phyloP scores from a whole-genome alignment of 2,329 filamentous ascomycete genomes.

The Teratosphaeria destructans region DNA sequence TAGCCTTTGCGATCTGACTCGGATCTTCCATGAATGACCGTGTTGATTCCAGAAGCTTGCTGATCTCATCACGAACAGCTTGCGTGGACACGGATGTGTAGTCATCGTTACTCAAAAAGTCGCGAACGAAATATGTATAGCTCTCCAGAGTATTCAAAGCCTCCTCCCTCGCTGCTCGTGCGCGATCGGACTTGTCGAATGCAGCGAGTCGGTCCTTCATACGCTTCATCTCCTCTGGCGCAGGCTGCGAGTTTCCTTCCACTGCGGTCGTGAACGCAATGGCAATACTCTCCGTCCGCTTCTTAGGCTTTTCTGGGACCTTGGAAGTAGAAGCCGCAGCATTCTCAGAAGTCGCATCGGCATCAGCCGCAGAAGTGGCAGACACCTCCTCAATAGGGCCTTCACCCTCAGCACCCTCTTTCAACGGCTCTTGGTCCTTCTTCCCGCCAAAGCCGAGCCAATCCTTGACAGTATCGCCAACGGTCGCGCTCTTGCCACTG shows the following conservation, averaged over 20 bases:
- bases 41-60: conserved; percentile 55
- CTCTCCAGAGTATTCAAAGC: conserved; percentile 85
- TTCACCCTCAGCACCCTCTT: conserved; percentile 46
- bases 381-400: conserved; percentile 30
- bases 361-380: not conserved
- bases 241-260: conserved; percentile 44
- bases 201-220: conserved; percentile 61
- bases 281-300: conserved; percentile 42
- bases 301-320: conserved; percentile 36
- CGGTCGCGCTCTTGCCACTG: conserved; percentile 59
- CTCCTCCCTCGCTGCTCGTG: conserved; percentile 69
- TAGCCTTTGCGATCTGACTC: conserved; percentile 62
- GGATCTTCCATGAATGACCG: conserved; percentile 81
- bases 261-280: conserved; percentile 37
- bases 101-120: conserved; percentile 59
- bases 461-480: conserved; percentile 92
- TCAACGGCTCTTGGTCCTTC: conserved; percentile 67
- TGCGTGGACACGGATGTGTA: conserved; percentile 65
- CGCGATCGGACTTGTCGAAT: conserved; percentile 76
- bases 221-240: conserved; percentile 48
- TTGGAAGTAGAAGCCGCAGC: conserved; percentile 37
- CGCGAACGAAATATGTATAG: conserved; percentile 80
- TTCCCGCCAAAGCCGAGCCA: conserved; percentile 89
- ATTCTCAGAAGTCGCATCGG: not conserved
- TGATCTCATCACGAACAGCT: conserved; percentile 55